A percentile compares a stretch with the other conserved stretches of the same genome.
Conservation (phyloP, 78 protist genomes). For the Dictyostelium intermedium region DNA sequence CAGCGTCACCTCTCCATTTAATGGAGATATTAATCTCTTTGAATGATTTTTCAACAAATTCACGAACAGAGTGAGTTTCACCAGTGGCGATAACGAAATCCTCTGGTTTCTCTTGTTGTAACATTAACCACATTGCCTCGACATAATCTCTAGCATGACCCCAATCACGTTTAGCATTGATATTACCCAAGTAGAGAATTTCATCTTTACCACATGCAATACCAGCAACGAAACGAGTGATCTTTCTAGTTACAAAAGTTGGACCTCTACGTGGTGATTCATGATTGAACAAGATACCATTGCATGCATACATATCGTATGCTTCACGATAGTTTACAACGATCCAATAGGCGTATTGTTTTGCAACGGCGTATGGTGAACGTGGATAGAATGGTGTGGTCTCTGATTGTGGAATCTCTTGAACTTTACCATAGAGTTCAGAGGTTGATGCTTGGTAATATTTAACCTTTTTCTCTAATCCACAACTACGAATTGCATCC, state of each 20-base stretch:
- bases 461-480: slow-evolving; percentile 56
- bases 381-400: slow-evolving; percentile 98
- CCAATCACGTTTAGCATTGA: slow-evolving; percentile 94
- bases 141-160: slow-evolving; percentile 94
- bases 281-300: slow-evolving; percentile 98
- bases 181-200: slow-evolving; percentile 90
- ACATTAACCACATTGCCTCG: slow-evolving; percentile 92
- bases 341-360: slow-evolving; percentile 96
- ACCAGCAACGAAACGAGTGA: slow-evolving; percentile 94
- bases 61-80: slow-evolving; percentile 90
- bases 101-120: slow-evolving; percentile 88
- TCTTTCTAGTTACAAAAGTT: slow-evolving; percentile 97
- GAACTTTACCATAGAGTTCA: slow-evolving; percentile 96
- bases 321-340: slow-evolving; percentile 96
- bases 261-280: slow-evolving; percentile 88
- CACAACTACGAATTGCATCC: slow-evolving; percentile 93
- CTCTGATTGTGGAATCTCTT: slow-evolving; percentile 92
- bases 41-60: slow-evolving; percentile 90
- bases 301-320: slow-evolving; percentile 89
- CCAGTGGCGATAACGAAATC: slow-evolving; percentile 96
- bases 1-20: slow-evolving; percentile 90
- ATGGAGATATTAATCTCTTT: slow-evolving; percentile 69
- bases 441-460: slow-evolving; percentile 96
- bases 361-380: slow-evolving; percentile 95
- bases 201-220: slow-evolving; percentile 79